A percentile compares a stretch with the other conserved stretches of the same genome.
Conservation (phyloP, 129 eudicot genomes). For the Lonicera japonica region DNA sequence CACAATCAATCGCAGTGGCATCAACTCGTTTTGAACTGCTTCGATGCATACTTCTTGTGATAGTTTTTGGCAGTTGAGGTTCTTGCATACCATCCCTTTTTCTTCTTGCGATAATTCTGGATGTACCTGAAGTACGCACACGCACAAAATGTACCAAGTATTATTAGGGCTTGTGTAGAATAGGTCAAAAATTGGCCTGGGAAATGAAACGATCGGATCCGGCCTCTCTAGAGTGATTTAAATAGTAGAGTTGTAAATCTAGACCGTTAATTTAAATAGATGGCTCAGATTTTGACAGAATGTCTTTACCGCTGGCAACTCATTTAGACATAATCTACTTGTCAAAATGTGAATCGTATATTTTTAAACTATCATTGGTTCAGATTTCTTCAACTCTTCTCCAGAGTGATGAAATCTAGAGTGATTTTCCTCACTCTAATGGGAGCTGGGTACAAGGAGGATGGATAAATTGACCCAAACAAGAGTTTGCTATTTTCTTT, state of each 20-base stretch:
- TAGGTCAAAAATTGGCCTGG: not conserved
- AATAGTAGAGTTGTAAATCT: too few relatives aligned
- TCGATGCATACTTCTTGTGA: conserved; percentile 82
- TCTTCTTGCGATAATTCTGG: conserved; percentile 68
- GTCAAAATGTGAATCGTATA: too few relatives aligned
- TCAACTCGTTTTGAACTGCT: conserved; percentile 82
- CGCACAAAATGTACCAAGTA: not conserved
- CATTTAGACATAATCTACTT: too few relatives aligned
- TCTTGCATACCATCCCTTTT: conserved; percentile 62
- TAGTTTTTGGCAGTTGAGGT: conserved; percentile 86
- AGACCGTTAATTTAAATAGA: too few relatives aligned
- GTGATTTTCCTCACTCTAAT: too few relatives aligned
- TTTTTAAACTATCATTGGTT: too few relatives aligned
- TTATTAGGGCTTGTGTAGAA: not conserved
- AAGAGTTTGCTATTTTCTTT: not conserved
- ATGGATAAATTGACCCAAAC: not conserved
- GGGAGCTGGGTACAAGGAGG: not conserved
- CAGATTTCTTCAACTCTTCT: too few relatives aligned
- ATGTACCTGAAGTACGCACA: conserved; percentile 41
- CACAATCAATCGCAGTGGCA: conserved; percentile 82
- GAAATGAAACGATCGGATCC: too few relatives aligned
- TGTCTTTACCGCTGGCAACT: too few relatives aligned
- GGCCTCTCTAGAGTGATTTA: too few relatives aligned
- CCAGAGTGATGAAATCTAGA: too few relatives aligned
- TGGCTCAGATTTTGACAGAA: too few relatives aligned